Base-by-base conservation (phyloP, 2,329 filamentous ascomycete species). In the Neonectria hederae region DNA sequence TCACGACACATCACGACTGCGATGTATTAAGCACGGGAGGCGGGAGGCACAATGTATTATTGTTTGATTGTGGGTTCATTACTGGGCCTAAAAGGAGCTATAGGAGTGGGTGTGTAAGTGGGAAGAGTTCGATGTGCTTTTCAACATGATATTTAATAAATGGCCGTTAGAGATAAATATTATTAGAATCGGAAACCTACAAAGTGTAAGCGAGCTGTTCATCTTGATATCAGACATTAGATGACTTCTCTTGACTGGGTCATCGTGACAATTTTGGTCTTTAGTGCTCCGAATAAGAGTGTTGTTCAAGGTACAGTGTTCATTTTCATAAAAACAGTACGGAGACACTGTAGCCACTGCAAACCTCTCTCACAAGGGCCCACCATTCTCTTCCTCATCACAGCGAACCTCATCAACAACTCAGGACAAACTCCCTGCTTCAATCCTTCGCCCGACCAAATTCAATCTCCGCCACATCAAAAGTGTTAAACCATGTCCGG, bases 401-500 rank as follows among this genome's bases (percentile, higher is more conserved):
- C 17, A 28, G 24, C 19, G n/a, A 43, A 43, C 10, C 22, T 55
- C 8, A 32, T 17, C 24, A 45, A 32, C 53, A 24, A 43, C n/a
- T n/a, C n/a, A 21, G 28, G 24, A 6, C 10, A 17, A 13, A 35
- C 32, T 11, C 43, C 14, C 24, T 7, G 14, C 26, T 46, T 46
- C 26, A 46, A 17, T 24, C n/a, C 51, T 4, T 21, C 35, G n/a
- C 10, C 13, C 22, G 26, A 52, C 24, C 32, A 28, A 17, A 13
- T 14, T 21, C 30, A 22, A 17, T 8, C n/a, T 24, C 13, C 19
- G 28, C 1, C 28, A 53, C 4, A 14, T 1, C 19, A 13, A 8
- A 22, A 17, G 28, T 8, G n/a, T 6, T 26, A 19, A 21, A 35
- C 13, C 8, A 74, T 71, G 73, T 54, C 72, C 30, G 68, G 59